Evolutionary conservation across 345 rosid species (phyloP), one percentile per base, ranked within the genome.

Genomic region (Moricandia arvensis): DNA sequence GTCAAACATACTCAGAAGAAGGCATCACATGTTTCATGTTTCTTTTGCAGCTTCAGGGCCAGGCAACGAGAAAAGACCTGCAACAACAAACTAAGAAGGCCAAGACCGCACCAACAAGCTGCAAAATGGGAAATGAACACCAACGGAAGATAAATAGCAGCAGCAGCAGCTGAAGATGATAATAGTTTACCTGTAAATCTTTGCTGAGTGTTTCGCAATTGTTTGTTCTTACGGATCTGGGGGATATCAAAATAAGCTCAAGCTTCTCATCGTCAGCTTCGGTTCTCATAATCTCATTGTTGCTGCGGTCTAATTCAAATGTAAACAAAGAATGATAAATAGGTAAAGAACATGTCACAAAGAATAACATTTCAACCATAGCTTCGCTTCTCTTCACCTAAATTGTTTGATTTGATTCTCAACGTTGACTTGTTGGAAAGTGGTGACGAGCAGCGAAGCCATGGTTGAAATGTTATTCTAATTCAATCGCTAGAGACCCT

Each of bases 41-140:
- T 24, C 38, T 66, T 65, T 76, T 62, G 38, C 59, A 71, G 71
- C 66, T 33, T 53, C 87, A 89, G 85, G 71, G 60, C 47, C 87
- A 89, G 85, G 71, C 60, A 26, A 67, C 64, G 66, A 86, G 78
- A 84, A 84, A 80, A 45, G 80, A 77, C 26, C 27, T 73, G 45
- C 61, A 59, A 8, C 82, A 72, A 68, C 84, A 72, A 69, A 83
- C 80, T 59, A 59, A 10, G 2, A 81, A 77, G 79, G 76, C 63
- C 55, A 79, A 82, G 71, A 75, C 47, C 70, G 75, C 80, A 30
- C 58, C 45, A 17, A 17, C 55, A 72, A 61, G 73, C 47, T 59
- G 58, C 69, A 81, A 68, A 69, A 77, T 17, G 70, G 35, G 85
- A 82, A 68, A 80, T 10, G 58, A 80, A 68, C 54, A 66, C 67